phyloP scores from a whole-genome alignment of 352 stramenopile species.

The Thraustotheca clavata region DNA sequence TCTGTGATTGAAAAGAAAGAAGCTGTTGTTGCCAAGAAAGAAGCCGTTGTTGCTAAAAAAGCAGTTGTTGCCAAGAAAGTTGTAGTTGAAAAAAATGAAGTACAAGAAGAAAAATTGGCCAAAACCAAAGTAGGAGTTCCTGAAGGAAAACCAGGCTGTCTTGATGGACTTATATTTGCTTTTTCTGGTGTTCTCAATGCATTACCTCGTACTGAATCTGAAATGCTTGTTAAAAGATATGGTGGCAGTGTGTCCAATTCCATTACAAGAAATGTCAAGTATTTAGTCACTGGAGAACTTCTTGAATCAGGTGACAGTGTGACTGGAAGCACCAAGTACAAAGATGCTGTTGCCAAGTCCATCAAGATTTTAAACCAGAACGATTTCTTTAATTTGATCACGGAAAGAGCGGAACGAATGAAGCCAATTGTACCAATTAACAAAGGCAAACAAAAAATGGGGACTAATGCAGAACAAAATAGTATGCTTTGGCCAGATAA shows the following conservation, averaged over 20 bases:
- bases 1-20: not conserved
- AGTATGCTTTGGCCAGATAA: constrained; percentile 94
- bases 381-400: constrained; percentile 82
- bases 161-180: constrained; percentile 70
- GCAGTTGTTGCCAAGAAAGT: not conserved
- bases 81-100: not conserved
- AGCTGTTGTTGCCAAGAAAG: not conserved
- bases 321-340: constrained; percentile 75
- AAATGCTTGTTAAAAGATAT: constrained; percentile 74
- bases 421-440: constrained; percentile 25
- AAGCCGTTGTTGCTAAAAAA: not conserved
- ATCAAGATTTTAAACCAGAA: constrained; percentile 79
- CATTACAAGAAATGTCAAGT: constrained; percentile 65
- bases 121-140: constrained; percentile 13
- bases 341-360: constrained; percentile 77
- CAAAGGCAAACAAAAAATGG: constrained; percentile 55
- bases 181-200: constrained; percentile 62
- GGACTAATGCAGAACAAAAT: constrained; percentile 36
- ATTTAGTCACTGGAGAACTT: constrained; percentile 55
- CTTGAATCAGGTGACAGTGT: constrained; percentile 65
- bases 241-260: constrained; percentile 51
- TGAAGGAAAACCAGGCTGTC: constrained; percentile 32
- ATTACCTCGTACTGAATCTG: constrained; percentile 49
- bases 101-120: not conserved
- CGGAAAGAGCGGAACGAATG: constrained; percentile 45